These are phyloP conservation scores for Castanospermum australe DNA, from an alignment of 306 rosid species.

Conservation along the genomic window DNA sequence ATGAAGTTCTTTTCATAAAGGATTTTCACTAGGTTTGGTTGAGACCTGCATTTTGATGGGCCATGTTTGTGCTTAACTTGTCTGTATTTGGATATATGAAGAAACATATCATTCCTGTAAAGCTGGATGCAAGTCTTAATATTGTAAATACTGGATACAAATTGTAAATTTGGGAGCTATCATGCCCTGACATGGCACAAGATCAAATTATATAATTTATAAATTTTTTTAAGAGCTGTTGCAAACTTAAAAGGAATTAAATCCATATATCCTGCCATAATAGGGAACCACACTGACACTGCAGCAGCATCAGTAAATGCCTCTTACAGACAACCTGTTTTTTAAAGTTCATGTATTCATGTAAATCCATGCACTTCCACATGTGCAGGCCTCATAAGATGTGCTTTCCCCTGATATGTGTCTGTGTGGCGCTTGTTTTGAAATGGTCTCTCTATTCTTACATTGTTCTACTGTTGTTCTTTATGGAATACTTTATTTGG, in stretches of 20 bases:
- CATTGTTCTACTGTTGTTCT: too few species aligned
- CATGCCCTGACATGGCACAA: background rate
- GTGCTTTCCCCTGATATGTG: too few species aligned
- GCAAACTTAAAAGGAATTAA: background rate
- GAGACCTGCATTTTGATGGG: background rate
- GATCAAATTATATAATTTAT: background rate
- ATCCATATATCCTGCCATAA: background rate
- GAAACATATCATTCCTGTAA: background rate
- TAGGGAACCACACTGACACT: background rate
- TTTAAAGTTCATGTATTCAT: background rate
- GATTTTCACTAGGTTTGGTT: background rate
- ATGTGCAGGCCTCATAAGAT: too few species aligned
- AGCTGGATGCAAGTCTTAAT: background rate
- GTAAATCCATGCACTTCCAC: background rate
- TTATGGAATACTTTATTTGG: too few species aligned
- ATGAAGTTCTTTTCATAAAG: background rate
- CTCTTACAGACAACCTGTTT: background rate
- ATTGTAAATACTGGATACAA: background rate
- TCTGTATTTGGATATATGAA: background rate
- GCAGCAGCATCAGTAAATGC: background rate
- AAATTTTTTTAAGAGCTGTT: background rate
- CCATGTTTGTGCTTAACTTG: background rate
- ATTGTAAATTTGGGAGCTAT: conserved; percentile 3
- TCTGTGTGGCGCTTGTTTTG: too few species aligned
- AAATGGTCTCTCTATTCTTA: too few species aligned